Evolutionary conservation across 2,329 filamentous ascomycete species (phyloP).

Genomic region (Aspergillus proliferans): DNA sequence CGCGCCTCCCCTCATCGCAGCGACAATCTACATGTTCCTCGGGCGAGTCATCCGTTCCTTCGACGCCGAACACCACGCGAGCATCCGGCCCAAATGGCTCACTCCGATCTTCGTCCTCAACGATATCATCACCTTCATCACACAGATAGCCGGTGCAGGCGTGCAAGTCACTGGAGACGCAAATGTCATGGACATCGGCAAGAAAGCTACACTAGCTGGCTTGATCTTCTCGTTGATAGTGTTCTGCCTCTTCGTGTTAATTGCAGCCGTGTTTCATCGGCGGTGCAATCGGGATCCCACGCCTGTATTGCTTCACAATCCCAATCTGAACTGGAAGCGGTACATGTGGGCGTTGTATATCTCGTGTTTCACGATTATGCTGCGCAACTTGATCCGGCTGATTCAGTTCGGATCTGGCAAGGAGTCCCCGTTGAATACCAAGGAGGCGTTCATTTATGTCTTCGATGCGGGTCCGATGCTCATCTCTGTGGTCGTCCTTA

Average conservation of each 20-base stretch:
- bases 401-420: conserved; percentile 21
- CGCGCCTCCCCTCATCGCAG: conserved; percentile 36
- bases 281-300: conserved; percentile 13
- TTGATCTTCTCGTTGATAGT: conserved; percentile 24
- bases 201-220: conserved; percentile 22
- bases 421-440: conserved; percentile 11
- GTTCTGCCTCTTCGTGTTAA: conserved; percentile 20
- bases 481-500: conserved; percentile 14
- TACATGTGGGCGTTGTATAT: conserved; percentile 24
- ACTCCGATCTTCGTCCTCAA: conserved; percentile 35
- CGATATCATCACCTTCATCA: conserved; percentile 29
- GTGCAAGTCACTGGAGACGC: conserved; percentile 21
- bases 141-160: conserved; percentile 28
- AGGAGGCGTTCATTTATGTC: conserved; percentile 27
- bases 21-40: conserved; percentile 34
- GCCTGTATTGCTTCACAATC: conserved; percentile 8
- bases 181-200: conserved; percentile 15
- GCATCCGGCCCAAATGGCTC: conserved; percentile 29
- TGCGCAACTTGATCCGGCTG: conserved; percentile 24
- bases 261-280: conserved; percentile 20
- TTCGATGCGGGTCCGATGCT: conserved; percentile 28
- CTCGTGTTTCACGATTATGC: conserved; percentile 17
- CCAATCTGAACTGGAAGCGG: conserved; percentile 16
- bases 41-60: conserved; percentile 33
- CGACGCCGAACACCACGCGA: conserved; percentile 29